A percentile compares a stretch with the other conserved stretches of the same genome.
phyloP scores from a whole-genome alignment of 192 early-diverging fungal genomes.

The Coemansia asiatica region DNA sequence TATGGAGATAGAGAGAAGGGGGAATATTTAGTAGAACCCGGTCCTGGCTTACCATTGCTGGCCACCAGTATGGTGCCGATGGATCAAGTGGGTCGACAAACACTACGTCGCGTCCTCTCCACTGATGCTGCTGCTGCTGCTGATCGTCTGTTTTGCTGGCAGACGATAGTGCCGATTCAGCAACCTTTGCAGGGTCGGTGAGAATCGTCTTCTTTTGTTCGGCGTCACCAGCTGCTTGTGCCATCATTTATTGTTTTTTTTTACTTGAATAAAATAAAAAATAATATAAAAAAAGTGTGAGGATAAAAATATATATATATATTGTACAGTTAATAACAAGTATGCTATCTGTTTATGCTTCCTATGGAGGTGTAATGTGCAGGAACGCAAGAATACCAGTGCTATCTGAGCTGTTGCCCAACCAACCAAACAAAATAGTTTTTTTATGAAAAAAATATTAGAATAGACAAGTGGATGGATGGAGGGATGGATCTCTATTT shows the following conservation, averaged over 20 bases:
- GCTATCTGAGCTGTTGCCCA: no score
- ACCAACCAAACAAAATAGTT: no score
- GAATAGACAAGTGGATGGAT: no score
- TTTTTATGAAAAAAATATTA: no score
- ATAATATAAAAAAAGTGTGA: background rate
- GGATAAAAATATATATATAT: no score
- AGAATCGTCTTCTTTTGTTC: background rate
- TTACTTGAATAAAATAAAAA: background rate
- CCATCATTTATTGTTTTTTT: background rate
- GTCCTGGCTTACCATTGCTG: slow-evolving; percentile 54
- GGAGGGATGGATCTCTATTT: no score
- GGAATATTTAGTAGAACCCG: background rate
- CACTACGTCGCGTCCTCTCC: slow-evolving; percentile 58
- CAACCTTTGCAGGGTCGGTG: slow-evolving; percentile 5
- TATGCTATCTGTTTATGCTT: no score
- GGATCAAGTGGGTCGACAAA: slow-evolving; percentile 68
- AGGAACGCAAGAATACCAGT: no score
- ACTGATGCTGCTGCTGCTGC: slow-evolving; percentile 17
- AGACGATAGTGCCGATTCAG: background rate
- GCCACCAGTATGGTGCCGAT: slow-evolving; percentile 63
- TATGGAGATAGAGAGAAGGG: background rate
- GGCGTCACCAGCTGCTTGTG: background rate
- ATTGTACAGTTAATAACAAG: no score
- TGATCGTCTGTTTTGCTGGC: background rate
- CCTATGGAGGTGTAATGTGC: no score